A percentile compares a stretch with the other conserved stretches of the same genome.
Conservation (phyloP, 768 basidiomycete species). For the Kwoniella bestiolae region DNA sequence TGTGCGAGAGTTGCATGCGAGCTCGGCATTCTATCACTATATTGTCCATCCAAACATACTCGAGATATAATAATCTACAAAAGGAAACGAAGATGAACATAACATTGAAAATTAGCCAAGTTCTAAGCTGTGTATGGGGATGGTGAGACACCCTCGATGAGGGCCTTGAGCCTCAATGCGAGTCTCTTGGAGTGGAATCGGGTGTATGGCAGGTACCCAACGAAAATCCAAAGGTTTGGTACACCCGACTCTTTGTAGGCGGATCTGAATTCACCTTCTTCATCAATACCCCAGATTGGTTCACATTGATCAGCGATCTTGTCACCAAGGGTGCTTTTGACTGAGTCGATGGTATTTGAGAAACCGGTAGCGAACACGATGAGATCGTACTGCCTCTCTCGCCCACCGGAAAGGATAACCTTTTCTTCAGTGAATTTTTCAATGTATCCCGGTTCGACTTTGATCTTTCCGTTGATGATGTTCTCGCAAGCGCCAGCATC, state of each 20-base stretch:
- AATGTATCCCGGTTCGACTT: slow-evolving; percentile 35
- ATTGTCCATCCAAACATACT: too few species aligned
- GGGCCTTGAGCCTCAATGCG: slow-evolving; percentile 32
- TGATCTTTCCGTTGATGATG: slow-evolving; percentile 39
- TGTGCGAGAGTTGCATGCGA: too few species aligned
- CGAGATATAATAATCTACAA: too few species aligned
- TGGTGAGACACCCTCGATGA: slow-evolving; percentile 21
- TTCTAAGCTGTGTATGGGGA: slow-evolving; percentile 1
- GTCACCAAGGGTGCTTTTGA: slow-evolving; percentile 31
- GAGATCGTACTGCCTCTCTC: slow-evolving; percentile 31
- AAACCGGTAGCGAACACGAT: slow-evolving; percentile 38
- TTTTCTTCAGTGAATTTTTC: slow-evolving; percentile 29
- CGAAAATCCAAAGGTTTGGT: slow-evolving; percentile 31
- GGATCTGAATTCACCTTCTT: slow-evolving; percentile 36
- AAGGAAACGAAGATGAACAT: too few species aligned
- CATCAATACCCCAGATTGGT: slow-evolving; percentile 38
- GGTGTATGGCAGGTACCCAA: slow-evolving; percentile 25
- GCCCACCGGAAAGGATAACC: slow-evolving; percentile 24
- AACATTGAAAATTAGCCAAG: too few species aligned
- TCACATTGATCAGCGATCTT: slow-evolving; percentile 17
- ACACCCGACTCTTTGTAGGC: slow-evolving; percentile 24
- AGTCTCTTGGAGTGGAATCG: slow-evolving; percentile 35
- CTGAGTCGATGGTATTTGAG: slow-evolving; percentile 38
- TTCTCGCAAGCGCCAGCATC: slow-evolving; percentile 34
- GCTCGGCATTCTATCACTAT: too few species aligned